Base-by-base conservation (phyloP, 257 asterid species). In the Petrea volubilis region DNA sequence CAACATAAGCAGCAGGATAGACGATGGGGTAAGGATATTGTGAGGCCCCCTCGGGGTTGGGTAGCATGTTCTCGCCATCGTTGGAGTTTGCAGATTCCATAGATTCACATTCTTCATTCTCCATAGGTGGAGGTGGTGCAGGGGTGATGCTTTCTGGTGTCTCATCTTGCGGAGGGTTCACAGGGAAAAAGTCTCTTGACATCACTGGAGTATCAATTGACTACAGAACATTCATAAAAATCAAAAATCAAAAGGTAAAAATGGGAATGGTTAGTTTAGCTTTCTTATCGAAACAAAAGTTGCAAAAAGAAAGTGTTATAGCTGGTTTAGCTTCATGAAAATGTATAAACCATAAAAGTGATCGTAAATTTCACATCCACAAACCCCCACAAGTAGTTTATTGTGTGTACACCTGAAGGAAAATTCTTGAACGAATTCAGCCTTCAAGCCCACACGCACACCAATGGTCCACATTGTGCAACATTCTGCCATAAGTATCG, bases 41-140 rank as follows among this genome's bases (percentile, higher is more conserved):
- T 0, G 96, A 55, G 69, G 73, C 83, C 31, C 73, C 83, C 28
- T 88, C 95, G 1, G 86, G 76, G 29, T 75, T 74, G 10, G 93
- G 86, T 52, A 70, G 75, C 29, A 34, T 7, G 31, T 74, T 17
- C 58, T 91, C 96, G 6, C 74, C 79, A 5, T 89, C 95, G 4
- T 80, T 88, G 73, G 93, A 92, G 80, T 83, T 85, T 31, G 92
- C 90, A 34, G 96, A 92, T 51, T 89, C 98, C 85, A 88, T 81
- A 5, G 96, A 92, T 78, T 95, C 97, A 64, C 85, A 83, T 75
- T 88, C 98, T 76, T 95, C 96, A 1, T n/a, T n/a, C n/a, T 92
- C 98, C 74, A 81, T 67, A 55, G 86, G 67, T 60, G 86, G 71
- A 40, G 90, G 77, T 14, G 85, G 84, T 10, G 70, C 56, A 0